phyloP scores from a whole-genome alignment of 441 rosid species.

The Pelargonium myrrhifolium region DNA sequence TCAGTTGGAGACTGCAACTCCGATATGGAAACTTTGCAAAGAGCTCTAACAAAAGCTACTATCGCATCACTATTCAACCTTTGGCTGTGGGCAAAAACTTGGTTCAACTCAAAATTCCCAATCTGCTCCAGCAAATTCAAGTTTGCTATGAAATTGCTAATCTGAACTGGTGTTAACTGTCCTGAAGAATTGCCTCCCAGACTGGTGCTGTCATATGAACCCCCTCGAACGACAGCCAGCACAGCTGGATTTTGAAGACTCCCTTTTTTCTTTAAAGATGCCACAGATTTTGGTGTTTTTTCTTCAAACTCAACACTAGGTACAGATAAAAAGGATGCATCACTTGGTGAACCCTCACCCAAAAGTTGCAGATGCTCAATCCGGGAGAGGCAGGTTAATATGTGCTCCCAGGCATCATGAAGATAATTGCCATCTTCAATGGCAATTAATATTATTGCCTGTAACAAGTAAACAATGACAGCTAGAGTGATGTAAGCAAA shows the following conservation, averaged over 20 bases:
- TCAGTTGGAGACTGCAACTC: constrained; percentile 97
- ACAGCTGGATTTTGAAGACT: constrained; percentile 88
- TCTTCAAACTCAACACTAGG: constrained; percentile 72
- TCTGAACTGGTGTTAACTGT: constrained; percentile 72
- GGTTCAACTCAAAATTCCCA: constrained; percentile 86
- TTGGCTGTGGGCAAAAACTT: constrained; percentile 95
- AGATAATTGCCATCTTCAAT: constrained; percentile 94
- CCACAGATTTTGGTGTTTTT: constrained; percentile 29
- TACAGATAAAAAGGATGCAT: constrained; percentile 69
- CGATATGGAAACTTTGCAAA: constrained; percentile 89
- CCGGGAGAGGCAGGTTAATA: constrained; percentile 89
- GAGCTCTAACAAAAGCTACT: constrained; percentile 91
- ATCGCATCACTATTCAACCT: constrained; percentile 91
- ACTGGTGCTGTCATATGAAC: constrained; percentile 82
- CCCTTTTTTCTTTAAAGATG: constrained; percentile 55
- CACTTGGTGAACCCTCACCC: constrained; percentile 95
- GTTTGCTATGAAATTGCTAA: constrained; percentile 69
- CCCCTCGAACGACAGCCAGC: constrained; percentile 98
- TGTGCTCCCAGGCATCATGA: constrained; percentile 97
- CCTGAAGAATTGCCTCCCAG: constrained; percentile 58
- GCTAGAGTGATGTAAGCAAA: too few relatives aligned
- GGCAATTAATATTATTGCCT: constrained; percentile 90
- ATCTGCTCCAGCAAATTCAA: constrained; percentile 98
- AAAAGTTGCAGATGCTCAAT: constrained; percentile 90
- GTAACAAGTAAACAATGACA: constrained; percentile 19